These are phyloP conservation scores for Daldinia grandis DNA, from an alignment of 495 filamentous ascomycete genomes.

Conservation along the genomic window DNA sequence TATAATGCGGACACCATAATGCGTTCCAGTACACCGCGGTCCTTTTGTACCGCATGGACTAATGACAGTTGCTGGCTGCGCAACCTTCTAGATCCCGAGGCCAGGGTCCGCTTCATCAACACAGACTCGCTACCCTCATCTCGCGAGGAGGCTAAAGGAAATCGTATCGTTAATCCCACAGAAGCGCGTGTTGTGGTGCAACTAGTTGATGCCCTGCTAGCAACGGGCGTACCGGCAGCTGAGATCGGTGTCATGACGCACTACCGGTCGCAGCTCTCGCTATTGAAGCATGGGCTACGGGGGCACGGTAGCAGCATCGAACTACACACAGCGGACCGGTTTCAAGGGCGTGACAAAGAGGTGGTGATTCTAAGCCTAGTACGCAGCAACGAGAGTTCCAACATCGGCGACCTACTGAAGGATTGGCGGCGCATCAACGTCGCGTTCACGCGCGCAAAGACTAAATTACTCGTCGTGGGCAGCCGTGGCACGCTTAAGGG, in stretches of 20 bases:
- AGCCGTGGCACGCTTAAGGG: conserved; percentile 75
- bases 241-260: conserved; percentile 98
- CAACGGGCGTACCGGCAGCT: conserved; percentile 72
- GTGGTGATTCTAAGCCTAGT: conserved; percentile 87
- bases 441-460: conserved; percentile 88
- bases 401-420: conserved; percentile 85
- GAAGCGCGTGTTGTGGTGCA: conserved; percentile 80
- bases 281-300: conserved; percentile 57
- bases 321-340: conserved; percentile 95
- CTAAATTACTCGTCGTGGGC: conserved; percentile 87
- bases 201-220: conserved; percentile 79
- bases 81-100: conserved; percentile 72
- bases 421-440: conserved; percentile 97
- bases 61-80: conserved; percentile 79
- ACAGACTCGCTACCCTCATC: conserved; percentile 76
- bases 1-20: conserved; percentile 55
- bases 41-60: conserved; percentile 62
- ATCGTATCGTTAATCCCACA: conserved; percentile 83
- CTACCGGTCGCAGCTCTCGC: conserved; percentile 86
- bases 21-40: conserved; percentile 42
- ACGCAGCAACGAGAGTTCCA: conserved; percentile 79
- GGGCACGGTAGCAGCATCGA: conserved; percentile 66
- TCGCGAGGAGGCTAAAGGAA: conserved; percentile 75
- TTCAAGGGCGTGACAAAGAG: conserved; percentile 95
- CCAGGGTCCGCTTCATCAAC: conserved; percentile 84